Conservation (phyloP, 2,329 filamentous ascomycete genomes). For the Cryoendolithus antarcticus region DNA sequence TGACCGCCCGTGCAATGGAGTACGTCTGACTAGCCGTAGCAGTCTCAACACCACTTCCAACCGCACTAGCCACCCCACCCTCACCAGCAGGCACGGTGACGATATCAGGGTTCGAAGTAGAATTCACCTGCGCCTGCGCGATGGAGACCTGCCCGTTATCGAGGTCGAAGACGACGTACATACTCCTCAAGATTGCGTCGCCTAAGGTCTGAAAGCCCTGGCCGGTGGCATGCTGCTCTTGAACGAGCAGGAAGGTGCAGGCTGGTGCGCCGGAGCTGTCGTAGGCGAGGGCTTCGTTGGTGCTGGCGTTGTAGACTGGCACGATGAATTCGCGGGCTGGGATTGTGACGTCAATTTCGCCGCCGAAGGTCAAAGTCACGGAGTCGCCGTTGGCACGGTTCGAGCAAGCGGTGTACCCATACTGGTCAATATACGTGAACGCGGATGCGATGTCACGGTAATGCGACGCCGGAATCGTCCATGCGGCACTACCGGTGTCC, state of each 20-base stretch:
- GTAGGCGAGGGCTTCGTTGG: constrained; percentile 10
- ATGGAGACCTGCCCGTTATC: constrained; percentile 24
- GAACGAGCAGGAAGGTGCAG: constrained; percentile 17
- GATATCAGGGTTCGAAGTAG: constrained; percentile 10
- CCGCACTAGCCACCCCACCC: constrained; percentile 17
- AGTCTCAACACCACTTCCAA: constrained; percentile 10
- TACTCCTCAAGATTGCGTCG: constrained; percentile 20
- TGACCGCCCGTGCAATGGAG: constrained; percentile 13
- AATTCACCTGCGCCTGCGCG: constrained; percentile 20
- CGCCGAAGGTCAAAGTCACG: constrained; percentile 19
- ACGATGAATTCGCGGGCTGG: constrained; percentile 18
- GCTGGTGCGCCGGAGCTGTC: constrained; percentile 8
- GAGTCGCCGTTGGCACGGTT: constrained; percentile 14
- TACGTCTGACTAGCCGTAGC: constrained; percentile 7
- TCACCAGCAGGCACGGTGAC: constrained; percentile 17
- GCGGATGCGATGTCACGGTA: constrained; percentile 14
- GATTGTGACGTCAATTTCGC: constrained; percentile 16
- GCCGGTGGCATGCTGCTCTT: constrained; percentile 4
- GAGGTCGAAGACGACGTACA: constrained; percentile 26
- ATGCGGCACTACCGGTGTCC: constrained; percentile 21
- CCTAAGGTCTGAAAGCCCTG: constrained; percentile 16
- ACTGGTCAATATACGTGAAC: constrained; percentile 12
- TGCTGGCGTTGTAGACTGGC: constrained; percentile 16
- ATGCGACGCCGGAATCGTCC: constrained; percentile 12
- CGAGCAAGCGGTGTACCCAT: constrained; percentile 13